Base-by-base conservation (phyloP, 345 rosid species). In the Erysimum cheiranthoides region DNA sequence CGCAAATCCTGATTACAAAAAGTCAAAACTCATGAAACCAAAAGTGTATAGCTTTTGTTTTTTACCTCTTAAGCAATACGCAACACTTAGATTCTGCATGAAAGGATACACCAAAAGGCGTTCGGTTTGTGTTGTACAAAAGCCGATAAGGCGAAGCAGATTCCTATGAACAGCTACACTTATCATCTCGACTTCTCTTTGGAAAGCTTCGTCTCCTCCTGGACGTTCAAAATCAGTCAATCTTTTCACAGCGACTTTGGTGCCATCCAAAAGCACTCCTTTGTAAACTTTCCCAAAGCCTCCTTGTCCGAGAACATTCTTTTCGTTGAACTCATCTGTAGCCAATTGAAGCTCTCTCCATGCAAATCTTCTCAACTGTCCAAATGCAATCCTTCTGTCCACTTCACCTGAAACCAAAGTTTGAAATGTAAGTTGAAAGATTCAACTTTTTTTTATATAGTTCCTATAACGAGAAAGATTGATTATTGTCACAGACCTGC, bases 261-360 rank as follows among this genome's bases (percentile, higher is more conserved):
- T 83, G 38, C 73, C 75, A 74, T 78, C 86, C 11, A 17, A 61
- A 52, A 83, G 74, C 51, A 67, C 12, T 35, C 86, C 86, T 71
- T 62, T 80, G 68, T 83, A 83, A 13, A 83, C 86, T 67, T 80
- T 80, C 10, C 86, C 86, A 52, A 83, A 83, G 12, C 86, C 86
- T 43, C 84, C 84, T 70, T 77, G 78, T 45, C 84, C 86, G 0
- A 83, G 66, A 62, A 83, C 82, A 28, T 79, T 74, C 30, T 57
- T 74, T 46, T 83, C 86, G n/a, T 35, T 56, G 70, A 83, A 83
- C 61, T 83, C 78, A 51, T 83, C 82, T 5, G 86, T 83, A 40
- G 99, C 97, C 69, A 93, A 49, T 73, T 93, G 98, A 67, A 95
- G 87, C 81, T 95, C 99, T 78, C 97, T 85, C 97, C 97, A 95